Conservation (phyloP, 176 grass and related monocot species). For the Panicum miliaceum region DNA sequence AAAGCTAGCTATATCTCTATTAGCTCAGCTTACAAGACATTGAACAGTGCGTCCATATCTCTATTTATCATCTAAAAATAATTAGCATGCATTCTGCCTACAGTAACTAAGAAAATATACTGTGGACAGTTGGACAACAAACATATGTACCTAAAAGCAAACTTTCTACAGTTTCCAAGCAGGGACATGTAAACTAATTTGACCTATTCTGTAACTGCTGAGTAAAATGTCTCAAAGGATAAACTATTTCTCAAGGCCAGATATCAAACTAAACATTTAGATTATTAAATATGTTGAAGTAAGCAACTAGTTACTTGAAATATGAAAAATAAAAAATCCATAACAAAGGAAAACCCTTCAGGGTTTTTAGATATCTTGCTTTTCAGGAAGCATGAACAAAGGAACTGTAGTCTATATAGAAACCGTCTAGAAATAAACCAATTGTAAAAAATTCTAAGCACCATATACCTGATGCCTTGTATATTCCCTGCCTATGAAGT, state of each 20-base stretch:
- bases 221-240: neutral
- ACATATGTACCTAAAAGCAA: neutral
- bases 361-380: constrained; percentile 4
- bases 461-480: constrained; percentile 73
- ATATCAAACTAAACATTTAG: neutral
- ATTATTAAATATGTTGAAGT: neutral
- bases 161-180: neutral
- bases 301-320: neutral
- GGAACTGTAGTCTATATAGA: neutral
- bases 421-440: constrained; percentile 15
- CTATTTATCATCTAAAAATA: neutral
- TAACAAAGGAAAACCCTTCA: neutral
- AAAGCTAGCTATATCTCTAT: neutral
- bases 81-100: neutral
- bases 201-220: neutral
- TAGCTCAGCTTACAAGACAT: neutral
- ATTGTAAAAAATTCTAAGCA: constrained; percentile 1
- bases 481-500: constrained; percentile 78
- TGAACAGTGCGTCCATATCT: neutral
- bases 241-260: neutral
- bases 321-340: neutral
- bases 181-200: neutral
- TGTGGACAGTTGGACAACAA: neutral
- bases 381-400: constrained; percentile 14
- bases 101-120: neutral